Base-by-base conservation (phyloP, 352 stramenopile genomes). In the Globisporangium emineosum region DNA sequence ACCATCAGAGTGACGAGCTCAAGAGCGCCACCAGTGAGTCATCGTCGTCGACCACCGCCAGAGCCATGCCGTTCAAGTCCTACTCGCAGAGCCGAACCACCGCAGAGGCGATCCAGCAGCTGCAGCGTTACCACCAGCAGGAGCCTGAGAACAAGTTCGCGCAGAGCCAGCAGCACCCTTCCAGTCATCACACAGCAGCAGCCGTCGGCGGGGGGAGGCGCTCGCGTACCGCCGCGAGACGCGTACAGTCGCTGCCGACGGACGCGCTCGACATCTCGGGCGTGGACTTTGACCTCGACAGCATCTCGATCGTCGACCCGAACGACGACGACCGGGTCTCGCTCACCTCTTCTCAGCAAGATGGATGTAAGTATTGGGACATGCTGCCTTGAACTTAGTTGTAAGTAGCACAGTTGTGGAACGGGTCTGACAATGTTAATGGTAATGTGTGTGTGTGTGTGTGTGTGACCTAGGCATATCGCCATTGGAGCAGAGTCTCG, bases 221-320 rank as follows among this genome's bases (percentile, higher is more conserved):
- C 32, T 56, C 66, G n/a, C 65, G 78, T 30, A 51, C 62, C 27
- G 49, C 70, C 5, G 70, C 81, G 56, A 78, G 80, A 35, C 77
- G 82, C 21, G 73, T 89, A 37, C 77, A 88, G 35, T 90, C 82
- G 50, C 68, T 93, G 47, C 81, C 80, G 4, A 60, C 68, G 0
- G 83, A 91, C 9, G 79, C 75, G 12, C 68, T 89, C 12, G 69
- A 90, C 49, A 67, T 83, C 27, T 75, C 78, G 4, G 72, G 60
- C 23, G 54, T 81, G 19, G 86, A 95, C 64, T 93, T 90, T 62
- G 86, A 95, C 57, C 70, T 94, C 23, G 86, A 94, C 69, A 93
- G 84, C 68, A 80, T 95, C n/a, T 95, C 86, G 12, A 76, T 95
- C 49, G 67, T 71, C 0, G 86, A 76, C 53, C 66, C 54, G 12